A percentile compares a stretch with the other conserved stretches of the same genome.
These are phyloP conservation scores for Gomphus sp. DNA, from an alignment of 1,284 basidiomycete genomes.

Conservation along the genomic window DNA sequence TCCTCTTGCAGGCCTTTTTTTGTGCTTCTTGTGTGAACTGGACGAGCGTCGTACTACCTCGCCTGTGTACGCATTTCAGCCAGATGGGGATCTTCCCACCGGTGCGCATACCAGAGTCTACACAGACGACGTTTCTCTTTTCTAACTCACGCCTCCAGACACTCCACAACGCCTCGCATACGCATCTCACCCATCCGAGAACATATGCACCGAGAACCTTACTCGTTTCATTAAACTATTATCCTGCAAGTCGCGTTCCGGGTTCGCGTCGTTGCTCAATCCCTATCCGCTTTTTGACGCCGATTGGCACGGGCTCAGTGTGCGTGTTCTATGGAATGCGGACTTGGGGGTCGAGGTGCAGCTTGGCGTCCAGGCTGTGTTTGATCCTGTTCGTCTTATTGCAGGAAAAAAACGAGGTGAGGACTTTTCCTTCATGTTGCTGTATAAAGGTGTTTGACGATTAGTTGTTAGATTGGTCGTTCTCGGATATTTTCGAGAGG, in stretches of 20 bases:
- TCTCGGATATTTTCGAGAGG: conserved; percentile 66
- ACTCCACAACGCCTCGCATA: too few relatives aligned
- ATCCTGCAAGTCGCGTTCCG: too few relatives aligned
- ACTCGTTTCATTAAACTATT: too few relatives aligned
- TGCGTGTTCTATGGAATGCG: conserved; percentile 61
- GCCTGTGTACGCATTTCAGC: conserved; percentile 47
- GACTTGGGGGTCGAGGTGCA: conserved; percentile 51
- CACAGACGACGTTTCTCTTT: too few relatives aligned
- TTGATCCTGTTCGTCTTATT: conserved; percentile 63
- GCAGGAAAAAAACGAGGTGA: conserved; percentile 47
- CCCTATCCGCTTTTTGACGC: conserved; percentile 55
- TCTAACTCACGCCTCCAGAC: too few relatives aligned
- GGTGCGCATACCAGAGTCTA: too few relatives aligned
- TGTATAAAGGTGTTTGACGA: too few relatives aligned
- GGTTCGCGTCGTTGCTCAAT: too few relatives aligned
- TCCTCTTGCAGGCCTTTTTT: conserved; percentile 78
- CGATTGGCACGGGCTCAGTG: conserved; percentile 78
- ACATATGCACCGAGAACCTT: too few relatives aligned
- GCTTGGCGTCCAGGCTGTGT: conserved; percentile 75
- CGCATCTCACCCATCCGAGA: too few relatives aligned
- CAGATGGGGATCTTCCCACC: conserved; percentile 14
- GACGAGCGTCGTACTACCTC: conserved; percentile 65
- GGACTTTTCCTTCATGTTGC: conserved; percentile 12
- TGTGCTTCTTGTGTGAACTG: conserved; percentile 82
- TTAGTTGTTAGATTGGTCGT: conserved; percentile 59